phyloP scores from a whole-genome alignment of 176 grass and related monocot genomes.

The Avena insularis region DNA sequence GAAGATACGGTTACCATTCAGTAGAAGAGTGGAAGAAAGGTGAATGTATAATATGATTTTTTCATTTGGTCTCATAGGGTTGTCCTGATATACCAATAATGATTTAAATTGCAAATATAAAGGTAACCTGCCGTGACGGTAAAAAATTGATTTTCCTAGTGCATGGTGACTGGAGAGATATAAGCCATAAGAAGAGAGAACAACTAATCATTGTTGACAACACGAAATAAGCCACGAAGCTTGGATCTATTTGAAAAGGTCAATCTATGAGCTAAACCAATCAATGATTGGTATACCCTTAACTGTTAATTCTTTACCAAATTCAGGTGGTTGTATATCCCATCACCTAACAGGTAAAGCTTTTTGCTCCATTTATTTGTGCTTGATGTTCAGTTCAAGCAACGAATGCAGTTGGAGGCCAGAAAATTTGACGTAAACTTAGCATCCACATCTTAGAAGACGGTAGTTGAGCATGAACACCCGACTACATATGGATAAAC shows the following conservation, averaged over 20 bases:
- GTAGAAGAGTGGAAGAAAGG: conserved; percentile 39
- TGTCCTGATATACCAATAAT: conserved; percentile 22
- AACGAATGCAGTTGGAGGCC: background rate
- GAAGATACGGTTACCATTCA: background rate
- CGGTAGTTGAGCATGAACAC: conserved; percentile 4
- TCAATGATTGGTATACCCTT: background rate
- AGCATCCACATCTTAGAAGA: conserved; percentile 12
- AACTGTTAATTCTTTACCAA: background rate
- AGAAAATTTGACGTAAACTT: conserved; percentile 20
- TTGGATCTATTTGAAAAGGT: background rate
- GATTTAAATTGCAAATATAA: conserved; percentile 32
- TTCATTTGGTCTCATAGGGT: background rate
- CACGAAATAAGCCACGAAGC: conserved; percentile 21
- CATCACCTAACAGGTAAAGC: conserved; percentile 23
- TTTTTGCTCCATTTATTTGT: conserved; percentile 17
- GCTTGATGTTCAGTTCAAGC: background rate
- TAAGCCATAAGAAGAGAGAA: background rate
- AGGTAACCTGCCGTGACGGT: background rate
- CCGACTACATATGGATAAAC: background rate
- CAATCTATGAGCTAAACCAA: background rate
- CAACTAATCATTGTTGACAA: conserved; percentile 6
- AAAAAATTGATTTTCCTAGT: background rate
- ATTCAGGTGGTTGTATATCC: background rate
- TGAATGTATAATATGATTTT: conserved; percentile 31
- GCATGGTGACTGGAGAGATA: conserved; percentile 3